Evolutionary conservation across 768 basidiomycete genomes (phyloP).

Genomic region (Xerocomus potaroensis): DNA sequence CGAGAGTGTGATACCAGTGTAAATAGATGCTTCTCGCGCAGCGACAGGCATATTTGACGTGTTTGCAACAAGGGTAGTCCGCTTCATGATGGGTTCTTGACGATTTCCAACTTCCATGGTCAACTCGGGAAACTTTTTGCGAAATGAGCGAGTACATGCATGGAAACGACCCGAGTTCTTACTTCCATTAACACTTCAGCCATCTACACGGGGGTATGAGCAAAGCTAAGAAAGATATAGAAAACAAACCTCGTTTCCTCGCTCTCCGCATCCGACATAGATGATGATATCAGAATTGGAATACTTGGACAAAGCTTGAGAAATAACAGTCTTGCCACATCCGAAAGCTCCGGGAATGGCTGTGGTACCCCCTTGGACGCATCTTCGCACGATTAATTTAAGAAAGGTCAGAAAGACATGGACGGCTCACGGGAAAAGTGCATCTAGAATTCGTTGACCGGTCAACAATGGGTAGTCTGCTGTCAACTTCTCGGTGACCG

Average conservation of each 20-base stretch:
- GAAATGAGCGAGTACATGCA: slow-evolving; percentile 11
- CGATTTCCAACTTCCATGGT: slow-evolving; percentile 90
- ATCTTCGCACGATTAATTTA: slow-evolving; percentile 41
- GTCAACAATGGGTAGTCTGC: slow-evolving; percentile 91
- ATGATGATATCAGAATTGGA: slow-evolving; percentile 99
- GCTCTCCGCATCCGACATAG: slow-evolving; percentile 98
- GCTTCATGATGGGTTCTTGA: slow-evolving; percentile 99
- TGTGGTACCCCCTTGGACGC: slow-evolving; percentile 94
- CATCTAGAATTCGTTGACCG: slow-evolving; percentile 95
- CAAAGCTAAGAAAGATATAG: slow-evolving; percentile 32
- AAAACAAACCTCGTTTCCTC: slow-evolving; percentile 81
- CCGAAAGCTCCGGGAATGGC: slow-evolving; percentile 99
- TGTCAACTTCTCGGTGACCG: slow-evolving; percentile 91
- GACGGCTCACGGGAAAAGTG: slow-evolving; percentile 81
- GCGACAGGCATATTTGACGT: slow-evolving; percentile 99
- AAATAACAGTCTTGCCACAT: slow-evolving; percentile 98
- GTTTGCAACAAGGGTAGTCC: slow-evolving; percentile 96
- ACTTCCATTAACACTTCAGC: slow-evolving; percentile 99
- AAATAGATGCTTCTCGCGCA: slow-evolving; percentile 98
- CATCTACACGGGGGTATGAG: slow-evolving; percentile 52
- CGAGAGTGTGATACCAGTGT: slow-evolving; percentile 97
- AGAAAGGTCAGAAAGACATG: background rate
- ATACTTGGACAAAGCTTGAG: slow-evolving; percentile 95
- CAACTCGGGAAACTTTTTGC: slow-evolving; percentile 74
- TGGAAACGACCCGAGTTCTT: slow-evolving; percentile 13